A percentile compares a stretch with the other conserved stretches of the same genome.
phyloP scores from a whole-genome alignment of 2,329 filamentous ascomycete species.

The Verticillium isaacii region DNA sequence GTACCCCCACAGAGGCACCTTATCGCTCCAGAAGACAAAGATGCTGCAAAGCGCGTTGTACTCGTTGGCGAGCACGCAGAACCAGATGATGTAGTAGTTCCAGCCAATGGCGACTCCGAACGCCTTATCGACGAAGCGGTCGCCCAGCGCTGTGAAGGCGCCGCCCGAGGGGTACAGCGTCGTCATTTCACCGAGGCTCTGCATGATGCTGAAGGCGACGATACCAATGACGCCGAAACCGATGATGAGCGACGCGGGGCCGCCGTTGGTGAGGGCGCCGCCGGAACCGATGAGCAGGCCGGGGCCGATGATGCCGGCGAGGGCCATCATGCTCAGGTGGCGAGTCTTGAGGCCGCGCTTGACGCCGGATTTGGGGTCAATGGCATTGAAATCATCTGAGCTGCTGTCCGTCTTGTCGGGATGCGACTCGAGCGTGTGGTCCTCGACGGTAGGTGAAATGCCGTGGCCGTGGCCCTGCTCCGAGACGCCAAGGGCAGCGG shows the following conservation, averaged over 20 bases:
- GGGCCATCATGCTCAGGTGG: slow-evolving; percentile 62
- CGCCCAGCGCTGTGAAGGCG: slow-evolving; percentile 65
- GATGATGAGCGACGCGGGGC: slow-evolving; percentile 67
- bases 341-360: slow-evolving; percentile 65
- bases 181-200: slow-evolving; percentile 69
- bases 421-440: neutral
- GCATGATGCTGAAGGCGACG: slow-evolving; percentile 64
- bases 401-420: slow-evolving; percentile 6
- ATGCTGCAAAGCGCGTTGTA: slow-evolving; percentile 67
- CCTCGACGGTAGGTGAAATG: slow-evolving; percentile 1
- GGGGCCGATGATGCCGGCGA: slow-evolving; percentile 61
- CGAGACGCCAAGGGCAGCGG: neutral
- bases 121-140: slow-evolving; percentile 66
- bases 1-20: slow-evolving; percentile 59
- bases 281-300: slow-evolving; percentile 69
- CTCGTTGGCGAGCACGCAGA: slow-evolving; percentile 62
- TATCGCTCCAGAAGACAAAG: slow-evolving; percentile 60
- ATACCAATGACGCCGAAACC: slow-evolving; percentile 69
- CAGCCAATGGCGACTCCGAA: slow-evolving; percentile 66
- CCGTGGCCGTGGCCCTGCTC: neutral
- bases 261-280: slow-evolving; percentile 62
- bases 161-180: slow-evolving; percentile 69
- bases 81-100: slow-evolving; percentile 69
- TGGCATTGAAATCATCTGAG: slow-evolving; percentile 34
- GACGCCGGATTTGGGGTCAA: slow-evolving; percentile 60